Evolutionary conservation across 192 early-diverging fungal genomes (phyloP).

Genomic region (Rhizoclosmatium globosum): DNA sequence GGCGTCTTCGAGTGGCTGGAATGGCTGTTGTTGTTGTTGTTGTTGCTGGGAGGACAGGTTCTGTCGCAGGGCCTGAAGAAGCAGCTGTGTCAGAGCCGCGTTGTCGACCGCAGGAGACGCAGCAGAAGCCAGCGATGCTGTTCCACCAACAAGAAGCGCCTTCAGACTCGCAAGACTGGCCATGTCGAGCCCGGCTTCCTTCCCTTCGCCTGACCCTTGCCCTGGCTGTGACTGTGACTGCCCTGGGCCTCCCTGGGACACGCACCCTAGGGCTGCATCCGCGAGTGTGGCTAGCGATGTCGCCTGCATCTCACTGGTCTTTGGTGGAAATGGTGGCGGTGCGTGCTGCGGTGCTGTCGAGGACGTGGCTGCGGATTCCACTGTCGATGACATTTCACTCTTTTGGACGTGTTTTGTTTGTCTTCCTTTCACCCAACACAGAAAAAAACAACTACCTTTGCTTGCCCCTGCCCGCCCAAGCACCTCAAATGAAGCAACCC

Average conservation of each 20-base stretch:
- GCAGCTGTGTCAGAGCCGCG: neutral
- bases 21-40: no score
- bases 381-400: neutral
- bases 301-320: no score
- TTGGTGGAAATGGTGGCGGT: no score
- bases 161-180: constrained; percentile 2
- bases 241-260: neutral
- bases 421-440: neutral
- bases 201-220: neutral
- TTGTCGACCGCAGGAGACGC: neutral
- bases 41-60: neutral
- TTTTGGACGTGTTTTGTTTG: neutral
- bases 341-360: no score
- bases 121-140: neutral
- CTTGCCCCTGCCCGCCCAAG: neutral
- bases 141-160: neutral
- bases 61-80: neutral
- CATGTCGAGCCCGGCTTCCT: neutral
- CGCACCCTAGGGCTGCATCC: no score
- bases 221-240: neutral
- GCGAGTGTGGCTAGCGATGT: no score
- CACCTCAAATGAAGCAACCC: no score
- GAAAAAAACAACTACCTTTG: neutral
- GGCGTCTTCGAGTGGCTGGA: neutral
- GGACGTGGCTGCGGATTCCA: no score